Conservation (phyloP, 2,329 filamentous ascomycete genomes). For the Fusarium staphyleae region DNA sequence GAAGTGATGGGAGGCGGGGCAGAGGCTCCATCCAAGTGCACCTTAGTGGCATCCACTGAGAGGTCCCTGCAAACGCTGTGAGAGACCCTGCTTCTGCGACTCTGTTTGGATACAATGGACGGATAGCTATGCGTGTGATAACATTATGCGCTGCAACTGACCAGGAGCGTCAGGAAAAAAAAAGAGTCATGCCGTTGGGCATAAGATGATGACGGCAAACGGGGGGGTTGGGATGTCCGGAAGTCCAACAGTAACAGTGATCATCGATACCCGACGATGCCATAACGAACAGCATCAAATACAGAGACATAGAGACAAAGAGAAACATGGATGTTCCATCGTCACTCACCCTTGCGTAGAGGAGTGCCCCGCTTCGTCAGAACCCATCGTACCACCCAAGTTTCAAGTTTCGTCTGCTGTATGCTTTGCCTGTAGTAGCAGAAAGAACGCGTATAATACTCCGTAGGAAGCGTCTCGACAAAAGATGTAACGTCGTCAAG, state of each 20-base stretch:
- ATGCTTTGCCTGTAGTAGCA: slow-evolving; percentile 7
- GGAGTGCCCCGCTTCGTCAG: slow-evolving; percentile 31
- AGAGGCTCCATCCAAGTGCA: slow-evolving; percentile 1
- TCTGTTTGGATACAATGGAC: no score
- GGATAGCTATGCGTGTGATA: no score
- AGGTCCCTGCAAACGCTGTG: slow-evolving; percentile 19
- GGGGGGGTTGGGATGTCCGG: not conserved
- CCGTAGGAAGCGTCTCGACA: not conserved
- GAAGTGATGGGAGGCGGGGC: not conserved
- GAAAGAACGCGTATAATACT: not conserved
- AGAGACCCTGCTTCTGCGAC: no score
- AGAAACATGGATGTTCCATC: slow-evolving; percentile 16
- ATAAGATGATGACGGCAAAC: not conserved
- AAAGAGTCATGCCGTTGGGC: not conserved
- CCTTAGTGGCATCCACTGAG: slow-evolving; percentile 5
- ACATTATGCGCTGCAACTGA: no score
- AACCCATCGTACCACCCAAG: slow-evolving; percentile 37
- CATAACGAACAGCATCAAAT: not conserved
- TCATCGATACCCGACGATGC: no score
- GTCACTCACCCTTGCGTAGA: slow-evolving; percentile 30
- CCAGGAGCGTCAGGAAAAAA: not conserved
- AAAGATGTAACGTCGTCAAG: slow-evolving; percentile 11
- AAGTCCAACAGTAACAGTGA: no score
- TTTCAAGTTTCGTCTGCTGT: slow-evolving; percentile 21
- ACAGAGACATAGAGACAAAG: slow-evolving; percentile 24